Conservation (phyloP, 805 yeast genomes). For the Candida arabinofermentans region DNA sequence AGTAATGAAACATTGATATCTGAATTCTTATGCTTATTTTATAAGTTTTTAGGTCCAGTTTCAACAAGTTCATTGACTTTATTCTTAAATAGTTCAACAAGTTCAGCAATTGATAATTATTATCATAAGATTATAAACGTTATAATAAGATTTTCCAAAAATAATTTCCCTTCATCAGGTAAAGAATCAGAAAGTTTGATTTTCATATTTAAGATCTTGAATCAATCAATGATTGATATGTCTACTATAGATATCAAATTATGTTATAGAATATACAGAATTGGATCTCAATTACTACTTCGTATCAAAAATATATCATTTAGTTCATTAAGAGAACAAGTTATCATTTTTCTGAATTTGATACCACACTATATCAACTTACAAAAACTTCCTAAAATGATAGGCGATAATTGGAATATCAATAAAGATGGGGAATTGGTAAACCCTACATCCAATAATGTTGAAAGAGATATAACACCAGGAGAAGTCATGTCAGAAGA, state of each 20-base stretch:
- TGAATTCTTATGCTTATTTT: slow-evolving; percentile 16
- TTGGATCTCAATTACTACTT: slow-evolving; percentile 36
- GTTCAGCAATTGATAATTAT: slow-evolving; percentile 5
- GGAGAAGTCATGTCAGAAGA: neutral
- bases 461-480: neutral
- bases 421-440: slow-evolving; percentile 4
- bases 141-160: slow-evolving; percentile 11
- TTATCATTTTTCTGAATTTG: slow-evolving; percentile 43
- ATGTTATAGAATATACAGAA: slow-evolving; percentile 34
- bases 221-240: slow-evolving; percentile 39
- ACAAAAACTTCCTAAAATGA: slow-evolving; percentile 23
- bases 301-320: slow-evolving; percentile 38
- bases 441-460: neutral
- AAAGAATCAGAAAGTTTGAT: slow-evolving; percentile 26
- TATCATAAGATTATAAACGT: slow-evolving; percentile 14
- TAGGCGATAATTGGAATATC: slow-evolving; percentile 26
- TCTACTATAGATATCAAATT: slow-evolving; percentile 37
- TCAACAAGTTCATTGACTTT: slow-evolving; percentile 14
- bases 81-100: slow-evolving; percentile 7
- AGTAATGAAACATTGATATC: slow-evolving; percentile 19
- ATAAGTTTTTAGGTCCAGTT: slow-evolving; percentile 17
- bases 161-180: slow-evolving; percentile 13
- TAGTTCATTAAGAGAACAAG: slow-evolving; percentile 39
- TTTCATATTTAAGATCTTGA: slow-evolving; percentile 39
- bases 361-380: slow-evolving; percentile 36